Percentiles rank a stretch among this genome's conserved stretches.
phyloP scores from a whole-genome alignment of 2,329 filamentous ascomycete genomes.

The Ophiocordyceps camponoti-saundersi region DNA sequence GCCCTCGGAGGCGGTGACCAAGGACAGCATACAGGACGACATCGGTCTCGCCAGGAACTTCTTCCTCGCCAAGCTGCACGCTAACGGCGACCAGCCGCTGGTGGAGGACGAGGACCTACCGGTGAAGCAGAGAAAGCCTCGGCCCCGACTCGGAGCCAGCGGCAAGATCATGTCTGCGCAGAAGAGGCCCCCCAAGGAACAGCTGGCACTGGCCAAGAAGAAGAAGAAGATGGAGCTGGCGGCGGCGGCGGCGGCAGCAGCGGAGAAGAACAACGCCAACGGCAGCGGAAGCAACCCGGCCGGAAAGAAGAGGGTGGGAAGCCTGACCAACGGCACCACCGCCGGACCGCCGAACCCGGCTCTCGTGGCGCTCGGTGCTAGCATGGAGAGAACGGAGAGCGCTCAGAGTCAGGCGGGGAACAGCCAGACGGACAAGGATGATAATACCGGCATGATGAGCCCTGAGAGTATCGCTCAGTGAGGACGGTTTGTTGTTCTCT shows the following conservation, averaged over 20 bases:
- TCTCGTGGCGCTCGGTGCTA: constrained; percentile 21
- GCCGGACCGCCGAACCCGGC: constrained; percentile 18
- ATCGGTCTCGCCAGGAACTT: constrained; percentile 83
- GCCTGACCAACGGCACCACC: constrained; percentile 15
- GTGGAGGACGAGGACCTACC: constrained; percentile 92
- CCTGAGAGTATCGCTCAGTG: constrained; percentile 54
- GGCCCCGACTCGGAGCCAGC: constrained; percentile 48
- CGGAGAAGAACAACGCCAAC: constrained; percentile 15
- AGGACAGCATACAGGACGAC: constrained; percentile 59
- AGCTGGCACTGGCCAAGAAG: constrained; percentile 71
- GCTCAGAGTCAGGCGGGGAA: constrained; percentile 39
- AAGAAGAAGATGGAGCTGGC: constrained; percentile 59
- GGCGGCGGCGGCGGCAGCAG: constrained; percentile 26
- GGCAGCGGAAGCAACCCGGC: constrained; percentile 19
- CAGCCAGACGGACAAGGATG: constrained; percentile 51
- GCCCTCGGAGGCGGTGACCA: constrained; percentile 60
- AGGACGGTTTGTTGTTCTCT: neutral
- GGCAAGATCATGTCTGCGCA: constrained; percentile 78
- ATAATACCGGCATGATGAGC: constrained; percentile 63
- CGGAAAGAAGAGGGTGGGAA: constrained; percentile 36
- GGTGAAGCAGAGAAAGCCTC: constrained; percentile 67
- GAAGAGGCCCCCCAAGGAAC: constrained; percentile 67
- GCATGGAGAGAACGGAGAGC: constrained; percentile 42
- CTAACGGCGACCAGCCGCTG: constrained; percentile 63
- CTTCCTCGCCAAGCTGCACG: constrained; percentile 76